These are phyloP conservation scores for Scheffersomyces stambukii DNA, from an alignment of 1,139 yeast species.

Conservation along the genomic window DNA sequence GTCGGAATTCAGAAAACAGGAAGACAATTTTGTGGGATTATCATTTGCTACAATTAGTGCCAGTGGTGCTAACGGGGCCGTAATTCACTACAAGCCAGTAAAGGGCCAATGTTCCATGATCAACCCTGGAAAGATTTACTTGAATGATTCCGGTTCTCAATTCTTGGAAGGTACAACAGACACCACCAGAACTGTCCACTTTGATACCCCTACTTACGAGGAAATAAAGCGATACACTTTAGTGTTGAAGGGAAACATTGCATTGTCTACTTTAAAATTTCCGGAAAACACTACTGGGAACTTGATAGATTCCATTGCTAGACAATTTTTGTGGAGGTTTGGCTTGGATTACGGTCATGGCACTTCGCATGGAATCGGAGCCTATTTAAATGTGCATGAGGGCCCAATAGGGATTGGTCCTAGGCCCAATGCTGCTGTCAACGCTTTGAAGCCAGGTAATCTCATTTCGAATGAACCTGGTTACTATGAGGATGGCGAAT, in stretches of 20 bases:
- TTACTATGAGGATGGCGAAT: conserved; percentile 85
- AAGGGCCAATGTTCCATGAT: conserved; percentile 59
- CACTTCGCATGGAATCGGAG: conserved; percentile 97
- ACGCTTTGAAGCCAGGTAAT: conserved; percentile 64
- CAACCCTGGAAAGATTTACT: conserved; percentile 71
- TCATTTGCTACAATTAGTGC: conserved; percentile 93
- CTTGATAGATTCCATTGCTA: conserved; percentile 79
- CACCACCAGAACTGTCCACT: conserved; percentile 89
- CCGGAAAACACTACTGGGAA: conserved; percentile 88
- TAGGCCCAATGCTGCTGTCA: conserved; percentile 44
- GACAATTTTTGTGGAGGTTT: conserved; percentile 81
- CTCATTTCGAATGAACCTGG: conserved; percentile 95
- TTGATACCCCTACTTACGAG: conserved; percentile 61
- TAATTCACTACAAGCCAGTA: conserved; percentile 80
- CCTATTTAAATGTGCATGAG: conserved; percentile 91
- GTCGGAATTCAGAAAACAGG: conserved; percentile 57
- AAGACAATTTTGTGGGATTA: conserved; percentile 68
- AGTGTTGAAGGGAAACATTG: conserved; percentile 88
- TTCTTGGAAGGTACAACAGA: conserved; percentile 95
- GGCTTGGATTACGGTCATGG: conserved; percentile 96
- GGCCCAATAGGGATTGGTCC: conserved; percentile 93
- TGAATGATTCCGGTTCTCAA: conserved; percentile 93
- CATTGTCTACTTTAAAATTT: conserved; percentile 70
- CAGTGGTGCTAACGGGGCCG: conserved; percentile 88
- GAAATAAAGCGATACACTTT: conserved; percentile 77